Percentiles rank a stretch among this genome's conserved stretches.
phyloP scores from a whole-genome alignment of 2,329 filamentous ascomycete genomes.

The Neopestalotiopsis clavispora region DNA sequence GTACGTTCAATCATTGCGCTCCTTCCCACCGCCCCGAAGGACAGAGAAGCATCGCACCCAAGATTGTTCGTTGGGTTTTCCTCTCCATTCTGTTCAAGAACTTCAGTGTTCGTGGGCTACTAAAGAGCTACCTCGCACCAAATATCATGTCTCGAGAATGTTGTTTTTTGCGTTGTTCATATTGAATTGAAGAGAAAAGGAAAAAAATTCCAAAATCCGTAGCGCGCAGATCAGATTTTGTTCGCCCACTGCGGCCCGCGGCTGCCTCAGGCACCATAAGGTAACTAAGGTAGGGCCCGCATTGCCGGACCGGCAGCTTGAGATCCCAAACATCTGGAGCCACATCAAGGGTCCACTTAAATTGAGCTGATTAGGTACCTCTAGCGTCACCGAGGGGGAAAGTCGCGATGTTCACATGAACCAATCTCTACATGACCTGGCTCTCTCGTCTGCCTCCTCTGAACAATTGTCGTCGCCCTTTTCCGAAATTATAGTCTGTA shows the following conservation, averaged over 20 bases:
- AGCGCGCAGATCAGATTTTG: constrained; percentile 15
- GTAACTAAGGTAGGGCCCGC: not conserved
- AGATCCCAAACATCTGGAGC: not conserved
- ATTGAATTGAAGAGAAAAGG: constrained; percentile 40
- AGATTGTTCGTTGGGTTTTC: constrained; percentile 58
- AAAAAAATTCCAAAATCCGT: constrained; percentile 24
- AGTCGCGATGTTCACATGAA: constrained; percentile 3
- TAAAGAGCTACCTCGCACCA: constrained; percentile 52
- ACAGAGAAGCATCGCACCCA: constrained; percentile 62
- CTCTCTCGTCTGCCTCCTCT: not conserved
- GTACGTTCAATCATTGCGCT: constrained; percentile 66
- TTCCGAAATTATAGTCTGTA: not conserved
- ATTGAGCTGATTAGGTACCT: not conserved
- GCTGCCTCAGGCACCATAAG: constrained; percentile 12
- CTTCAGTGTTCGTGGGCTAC: constrained; percentile 55
- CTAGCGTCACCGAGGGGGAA: constrained; percentile 11
- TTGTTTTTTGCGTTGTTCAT: constrained; percentile 55
- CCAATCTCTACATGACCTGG: not conserved
- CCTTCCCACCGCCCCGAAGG: constrained; percentile 51
- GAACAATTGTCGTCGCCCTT: not conserved
- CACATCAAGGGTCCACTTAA: not conserved
- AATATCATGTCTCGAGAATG: constrained; percentile 50
- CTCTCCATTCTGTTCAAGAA: constrained; percentile 58
- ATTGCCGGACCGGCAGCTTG: constrained; percentile 8
- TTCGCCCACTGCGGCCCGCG: not conserved